Evolutionary conservation across 805 yeast species (phyloP).

Genomic region (Candida vartiovaarae): DNA sequence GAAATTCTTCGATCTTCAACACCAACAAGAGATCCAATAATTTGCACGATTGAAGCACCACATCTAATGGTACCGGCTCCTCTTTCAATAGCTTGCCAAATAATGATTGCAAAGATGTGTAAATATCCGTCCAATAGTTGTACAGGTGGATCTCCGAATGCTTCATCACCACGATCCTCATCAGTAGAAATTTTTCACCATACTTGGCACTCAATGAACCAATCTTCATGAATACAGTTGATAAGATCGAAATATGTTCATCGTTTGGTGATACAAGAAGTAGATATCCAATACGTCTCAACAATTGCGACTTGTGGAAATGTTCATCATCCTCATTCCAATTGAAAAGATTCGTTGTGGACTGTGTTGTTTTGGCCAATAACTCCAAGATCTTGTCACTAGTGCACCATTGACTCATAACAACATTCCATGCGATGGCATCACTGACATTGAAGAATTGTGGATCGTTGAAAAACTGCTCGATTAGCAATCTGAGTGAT

Average conservation of each 20-base stretch:
- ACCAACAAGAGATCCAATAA: slow-evolving; percentile 68
- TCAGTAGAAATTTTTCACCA: slow-evolving; percentile 43
- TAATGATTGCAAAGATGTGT: slow-evolving; percentile 50
- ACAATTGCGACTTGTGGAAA: slow-evolving; percentile 40
- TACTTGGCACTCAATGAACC: slow-evolving; percentile 33
- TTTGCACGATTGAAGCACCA: slow-evolving; percentile 60
- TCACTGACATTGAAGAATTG: slow-evolving; percentile 40
- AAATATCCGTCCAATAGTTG: slow-evolving; percentile 63
- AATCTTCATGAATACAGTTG: slow-evolving; percentile 38
- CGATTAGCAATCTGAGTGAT: slow-evolving; percentile 57
- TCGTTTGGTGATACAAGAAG: slow-evolving; percentile 57
- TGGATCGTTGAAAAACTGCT: slow-evolving; percentile 58
- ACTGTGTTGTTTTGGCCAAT: slow-evolving; percentile 33
- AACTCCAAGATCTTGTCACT: slow-evolving; percentile 49
- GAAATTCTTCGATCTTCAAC: slow-evolving; percentile 70
- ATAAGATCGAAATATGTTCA: slow-evolving; percentile 40
- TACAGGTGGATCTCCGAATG: slow-evolving; percentile 58
- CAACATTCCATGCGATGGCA: slow-evolving; percentile 41
- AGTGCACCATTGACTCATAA: slow-evolving; percentile 64
- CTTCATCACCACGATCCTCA: slow-evolving; percentile 59
- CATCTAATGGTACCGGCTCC: slow-evolving; percentile 30
- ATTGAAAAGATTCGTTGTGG: slow-evolving; percentile 48
- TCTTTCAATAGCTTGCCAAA: slow-evolving; percentile 34
- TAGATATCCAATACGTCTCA: slow-evolving; percentile 60
- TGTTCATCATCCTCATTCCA: slow-evolving; percentile 65